These are phyloP conservation scores for Aspergillus tamarii DNA, from an alignment of 2,329 filamentous ascomycete genomes.

Conservation along the genomic window DNA sequence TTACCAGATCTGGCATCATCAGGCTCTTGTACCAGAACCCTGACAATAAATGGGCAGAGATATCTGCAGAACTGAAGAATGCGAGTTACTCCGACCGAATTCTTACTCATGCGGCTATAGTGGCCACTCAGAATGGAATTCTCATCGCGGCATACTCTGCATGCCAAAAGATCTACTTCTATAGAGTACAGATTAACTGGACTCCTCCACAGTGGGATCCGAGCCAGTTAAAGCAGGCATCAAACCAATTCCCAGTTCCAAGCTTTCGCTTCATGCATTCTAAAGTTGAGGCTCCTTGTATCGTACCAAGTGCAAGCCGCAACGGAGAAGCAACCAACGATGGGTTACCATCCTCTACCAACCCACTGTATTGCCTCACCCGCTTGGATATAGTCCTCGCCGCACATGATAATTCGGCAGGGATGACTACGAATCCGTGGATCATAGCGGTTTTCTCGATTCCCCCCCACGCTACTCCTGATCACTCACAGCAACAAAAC, in stretches of 20 bases:
- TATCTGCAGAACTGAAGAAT: constrained; percentile 73
- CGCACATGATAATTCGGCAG: constrained; percentile 59
- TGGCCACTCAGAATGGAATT: constrained; percentile 68
- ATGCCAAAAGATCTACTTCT: constrained; percentile 72
- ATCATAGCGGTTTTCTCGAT: constrained; percentile 75
- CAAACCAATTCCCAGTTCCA: constrained; percentile 37
- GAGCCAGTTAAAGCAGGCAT: constrained; percentile 31
- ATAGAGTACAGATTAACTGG: constrained; percentile 77
- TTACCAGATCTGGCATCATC: constrained; percentile 74
- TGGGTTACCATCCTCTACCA: constrained; percentile 29
- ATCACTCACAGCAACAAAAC: constrained; percentile 63
- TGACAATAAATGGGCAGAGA: constrained; percentile 72
- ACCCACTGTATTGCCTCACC: constrained; percentile 64
- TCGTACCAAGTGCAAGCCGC: constrained; percentile 32
- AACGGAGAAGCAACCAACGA: constrained; percentile 28
- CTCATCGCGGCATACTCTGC: constrained; percentile 50
- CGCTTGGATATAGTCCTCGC: constrained; percentile 74
- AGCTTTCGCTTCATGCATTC: constrained; percentile 42
- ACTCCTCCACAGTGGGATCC: constrained; percentile 61
- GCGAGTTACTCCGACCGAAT: constrained; percentile 72
- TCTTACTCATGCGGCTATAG: constrained; percentile 78
- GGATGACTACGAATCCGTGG: constrained; percentile 62
- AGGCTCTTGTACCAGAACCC: constrained; percentile 78
- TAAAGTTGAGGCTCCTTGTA: constrained; percentile 41
- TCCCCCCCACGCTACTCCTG: constrained; percentile 53